Percentiles rank a stretch among this genome's conserved stretches.
These are phyloP conservation scores for Pichia occidentalis DNA, from an alignment of 805 yeast species.

Conservation along the genomic window DNA sequence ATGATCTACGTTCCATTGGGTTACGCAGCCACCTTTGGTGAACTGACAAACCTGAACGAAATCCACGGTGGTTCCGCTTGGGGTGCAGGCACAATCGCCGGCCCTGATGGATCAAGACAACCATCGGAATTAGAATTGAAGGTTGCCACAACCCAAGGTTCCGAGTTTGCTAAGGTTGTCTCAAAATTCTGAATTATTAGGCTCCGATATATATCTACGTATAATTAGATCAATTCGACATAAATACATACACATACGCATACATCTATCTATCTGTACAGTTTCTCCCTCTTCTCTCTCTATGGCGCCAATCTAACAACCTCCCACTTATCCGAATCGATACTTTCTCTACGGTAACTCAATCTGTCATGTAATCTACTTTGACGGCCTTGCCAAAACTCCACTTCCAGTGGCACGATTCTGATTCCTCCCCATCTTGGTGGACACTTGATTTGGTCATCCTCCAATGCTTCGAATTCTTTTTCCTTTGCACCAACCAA, in stretches of 20 bases:
- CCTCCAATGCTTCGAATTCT: slow-evolving; percentile 48
- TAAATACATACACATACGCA: background rate
- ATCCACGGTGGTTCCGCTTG: slow-evolving; percentile 78
- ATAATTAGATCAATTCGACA: background rate
- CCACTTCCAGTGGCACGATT: slow-evolving; percentile 81
- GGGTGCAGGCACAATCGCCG: slow-evolving; percentile 83
- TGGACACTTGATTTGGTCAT: slow-evolving; percentile 78
- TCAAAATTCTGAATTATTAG: slow-evolving; percentile 18
- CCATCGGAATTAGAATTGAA: slow-evolving; percentile 59
- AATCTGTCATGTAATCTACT: slow-evolving; percentile 88
- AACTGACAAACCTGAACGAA: slow-evolving; percentile 50
- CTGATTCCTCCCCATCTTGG: slow-evolving; percentile 95
- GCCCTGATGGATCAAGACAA: slow-evolving; percentile 67
- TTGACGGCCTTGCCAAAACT: slow-evolving; percentile 96
- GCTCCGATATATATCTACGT: background rate
- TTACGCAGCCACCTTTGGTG: slow-evolving; percentile 49
- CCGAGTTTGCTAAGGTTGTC: slow-evolving; percentile 46
- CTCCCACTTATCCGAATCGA: slow-evolving; percentile 49
- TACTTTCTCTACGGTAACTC: slow-evolving; percentile 52
- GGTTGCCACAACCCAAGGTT: slow-evolving; percentile 63
- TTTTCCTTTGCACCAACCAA: slow-evolving; percentile 41
- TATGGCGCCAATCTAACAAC: slow-evolving; percentile 66
- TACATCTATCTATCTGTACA: background rate
- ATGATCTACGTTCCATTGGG: slow-evolving; percentile 77
- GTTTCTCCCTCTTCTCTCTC: background rate